Conservation (phyloP, 1,139 yeast genomes). For the Kluyveromyces sp. region DNA sequence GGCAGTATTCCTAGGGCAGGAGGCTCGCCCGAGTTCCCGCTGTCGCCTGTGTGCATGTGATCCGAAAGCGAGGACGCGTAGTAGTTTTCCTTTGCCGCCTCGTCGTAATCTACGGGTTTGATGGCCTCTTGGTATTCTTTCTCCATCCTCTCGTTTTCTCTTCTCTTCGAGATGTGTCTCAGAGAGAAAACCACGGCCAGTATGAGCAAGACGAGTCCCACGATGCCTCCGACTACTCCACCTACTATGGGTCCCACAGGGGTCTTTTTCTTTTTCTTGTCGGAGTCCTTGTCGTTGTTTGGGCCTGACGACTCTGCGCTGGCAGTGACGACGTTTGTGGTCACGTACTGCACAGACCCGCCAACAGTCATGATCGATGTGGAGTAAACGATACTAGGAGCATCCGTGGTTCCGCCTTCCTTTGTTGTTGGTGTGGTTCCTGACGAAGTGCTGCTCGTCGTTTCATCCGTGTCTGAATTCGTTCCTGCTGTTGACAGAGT, state of each 20-base stretch:
- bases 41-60: conserved; percentile 6
- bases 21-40: not conserved
- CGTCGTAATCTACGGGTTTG: conserved; percentile 31
- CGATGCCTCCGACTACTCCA: conserved; percentile 33
- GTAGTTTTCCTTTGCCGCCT: conserved; percentile 11
- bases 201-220: conserved; percentile 25
- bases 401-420: not conserved
- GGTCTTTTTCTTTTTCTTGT: conserved; percentile 16
- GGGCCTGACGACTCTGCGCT: conserved; percentile 14
- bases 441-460: not conserved
- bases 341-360: conserved; percentile 27
- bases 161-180: conserved; percentile 26
- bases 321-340: conserved; percentile 23
- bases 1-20: too few species aligned
- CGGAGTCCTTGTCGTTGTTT: conserved; percentile 6
- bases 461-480: not conserved
- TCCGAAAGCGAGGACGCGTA: conserved; percentile 15
- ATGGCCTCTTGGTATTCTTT: conserved; percentile 34
- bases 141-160: conserved; percentile 33
- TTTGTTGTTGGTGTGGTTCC: not conserved
- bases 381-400: conserved; percentile 12
- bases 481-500: not conserved
- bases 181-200: conserved; percentile 24
- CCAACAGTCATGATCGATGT: conserved; percentile 26
- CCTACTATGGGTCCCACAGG: conserved; percentile 33